Evolutionary conservation across 1,284 basidiomycete genomes (phyloP).

Genomic region (Ganoderma resinaceum): DNA sequence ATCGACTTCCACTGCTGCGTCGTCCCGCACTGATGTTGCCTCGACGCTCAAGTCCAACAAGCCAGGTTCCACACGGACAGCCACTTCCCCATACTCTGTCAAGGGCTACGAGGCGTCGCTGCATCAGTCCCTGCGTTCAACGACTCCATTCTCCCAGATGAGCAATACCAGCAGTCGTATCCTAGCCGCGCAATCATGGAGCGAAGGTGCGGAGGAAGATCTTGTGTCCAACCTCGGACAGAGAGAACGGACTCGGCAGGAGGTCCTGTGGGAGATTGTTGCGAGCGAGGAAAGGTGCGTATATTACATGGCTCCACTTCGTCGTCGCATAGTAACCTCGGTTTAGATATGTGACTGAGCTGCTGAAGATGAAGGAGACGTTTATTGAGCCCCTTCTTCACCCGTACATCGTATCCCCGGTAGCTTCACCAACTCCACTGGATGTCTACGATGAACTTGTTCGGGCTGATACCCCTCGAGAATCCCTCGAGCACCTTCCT

Average conservation of each 20-base stretch:
- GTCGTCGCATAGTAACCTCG: slow-evolving; percentile 24
- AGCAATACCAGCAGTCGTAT: slow-evolving; percentile 72
- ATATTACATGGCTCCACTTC: slow-evolving; percentile 12
- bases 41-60: slow-evolving; percentile 46
- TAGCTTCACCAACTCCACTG: slow-evolving; percentile 60
- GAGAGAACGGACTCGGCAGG: slow-evolving; percentile 93
- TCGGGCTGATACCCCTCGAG: slow-evolving; percentile 64
- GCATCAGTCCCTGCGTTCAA: slow-evolving; percentile 73
- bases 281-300: slow-evolving; percentile 93
- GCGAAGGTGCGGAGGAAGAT: slow-evolving; percentile 94
- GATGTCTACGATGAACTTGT: slow-evolving; percentile 65
- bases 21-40: slow-evolving; percentile 50
- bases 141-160: slow-evolving; percentile 81
- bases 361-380: slow-evolving; percentile 90
- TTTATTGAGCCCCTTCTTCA: slow-evolving; percentile 93
- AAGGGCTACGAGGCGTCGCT: slow-evolving; percentile 54
- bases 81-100: slow-evolving; percentile 65
- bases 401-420: slow-evolving; percentile 65
- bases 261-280: slow-evolving; percentile 98
- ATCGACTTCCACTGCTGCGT: slow-evolving; percentile 63
- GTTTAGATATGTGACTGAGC: slow-evolving; percentile 89
- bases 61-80: slow-evolving; percentile 65
- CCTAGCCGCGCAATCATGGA: slow-evolving; percentile 89
- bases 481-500: slow-evolving; percentile 81
- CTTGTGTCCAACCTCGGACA: slow-evolving; percentile 93